Evolutionary conservation across 2,329 filamentous ascomycete species (phyloP), one percentile per base, ranked within the genome.

Genomic region (Chaetomium globosum): DNA sequence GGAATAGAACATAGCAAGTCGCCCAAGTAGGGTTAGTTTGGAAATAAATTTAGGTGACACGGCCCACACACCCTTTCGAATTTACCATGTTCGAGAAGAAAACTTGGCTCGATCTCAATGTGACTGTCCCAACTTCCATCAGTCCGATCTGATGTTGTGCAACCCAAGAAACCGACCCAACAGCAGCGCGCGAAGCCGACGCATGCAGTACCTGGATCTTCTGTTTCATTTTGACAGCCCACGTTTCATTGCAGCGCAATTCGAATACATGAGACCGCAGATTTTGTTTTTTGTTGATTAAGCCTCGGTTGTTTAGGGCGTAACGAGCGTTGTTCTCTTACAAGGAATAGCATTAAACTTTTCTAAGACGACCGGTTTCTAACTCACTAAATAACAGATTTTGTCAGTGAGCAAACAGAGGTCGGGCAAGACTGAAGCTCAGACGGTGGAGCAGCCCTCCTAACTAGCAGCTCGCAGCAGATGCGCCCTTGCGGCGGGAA

Each of bases 21-120:
- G 13, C 2, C 51, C 26, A 19, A 30, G 16, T 28, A n/a, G 7
- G 16, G 51, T 30, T 53, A 53, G 51, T 28, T n/a, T 10, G 26
- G 4, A 30, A 13, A 19, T 53, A 53, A n/a, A 30, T 53, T 53
- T 53, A 53, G 51, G 51, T n/a, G 13, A 26, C 26, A 53, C 51
- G 39, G 3, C 39, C 39, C 39, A 43, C 39, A 30, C 51, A n/a
- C 26, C 19, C n/a, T 31, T n/a, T 28, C 2, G 19, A 19, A n/a
- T 19, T 30, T 21, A 13, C 13, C 16, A 30, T 9, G 19, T 55
- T 36, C 30, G n/a, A 31, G 26, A 28, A 30, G 26, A 19, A 30
- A 53, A 53, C 26, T 19, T 53, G 7, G 19, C 26, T 30, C 26
- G 51, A 30, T 53, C 26, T 53, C 26, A 31, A n/a, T 28, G 26